Evolutionary conservation across 2,329 filamentous ascomycete genomes (phyloP), one percentile per base, ranked within the genome.

Genomic region (Trematosphaeria pertusa): DNA sequence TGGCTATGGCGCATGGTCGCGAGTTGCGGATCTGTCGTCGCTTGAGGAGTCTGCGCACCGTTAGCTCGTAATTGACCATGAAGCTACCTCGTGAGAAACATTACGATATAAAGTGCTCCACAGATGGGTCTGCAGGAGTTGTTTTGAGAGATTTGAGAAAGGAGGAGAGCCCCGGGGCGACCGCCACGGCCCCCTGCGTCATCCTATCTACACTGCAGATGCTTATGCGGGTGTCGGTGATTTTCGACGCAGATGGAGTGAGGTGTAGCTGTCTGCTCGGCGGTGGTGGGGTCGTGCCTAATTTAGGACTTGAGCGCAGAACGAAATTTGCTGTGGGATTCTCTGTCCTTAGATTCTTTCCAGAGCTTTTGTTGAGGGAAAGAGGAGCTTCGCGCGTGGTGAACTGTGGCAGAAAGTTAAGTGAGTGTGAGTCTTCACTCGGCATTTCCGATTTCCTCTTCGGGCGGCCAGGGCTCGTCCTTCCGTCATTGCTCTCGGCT

Each of bases 1-100:
- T 97, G 51, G 92, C 92, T 48, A 94, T 85, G 46, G 94, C 94
- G 74, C 92, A 97, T 71, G 89, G 85, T 71, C 94, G 86, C 36
- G 92, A 90, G 57, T 90, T 90, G 52, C 84, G 85, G 65, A 99
- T 96, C 69, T 97, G 93, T 61, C 92, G 82, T 69, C 92, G 82
- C 74, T 96, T 97, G 56, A 99, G 82, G 15, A 97, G 85, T 41
- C 90, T 94, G 61, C 19, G 33, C 12, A 22, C 7, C 34, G 52
- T 64, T 10, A 60, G 30, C 14, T 9, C 12, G 43, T 12, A 48
- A 42, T 21, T 37, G 15, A n/a, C 22, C 6, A 9, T 26, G n/a
- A n/a, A n/a, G n/a, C n/a, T n/a, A 37, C 39, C 49, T 36, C 50
- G 39, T 49, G 28, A 44, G 51, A 17, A 37, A 50, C 74, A 85